Base-by-base conservation (phyloP, 1,139 yeast genomes). In the Blastobotrys arbuscula region DNA sequence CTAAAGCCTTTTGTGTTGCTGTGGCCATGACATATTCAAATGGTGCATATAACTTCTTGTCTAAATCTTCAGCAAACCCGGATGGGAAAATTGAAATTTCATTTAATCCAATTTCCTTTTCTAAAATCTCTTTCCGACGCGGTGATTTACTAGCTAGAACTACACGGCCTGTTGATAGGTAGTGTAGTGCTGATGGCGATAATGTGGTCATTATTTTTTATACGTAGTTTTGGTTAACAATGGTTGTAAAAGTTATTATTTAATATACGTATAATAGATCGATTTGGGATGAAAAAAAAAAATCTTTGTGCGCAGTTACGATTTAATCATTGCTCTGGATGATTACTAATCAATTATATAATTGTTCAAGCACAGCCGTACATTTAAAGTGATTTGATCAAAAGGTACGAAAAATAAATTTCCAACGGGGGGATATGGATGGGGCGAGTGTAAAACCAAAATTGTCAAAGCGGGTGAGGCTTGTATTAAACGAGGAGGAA, bases 141-240 rank as follows among this genome's bases (percentile, higher is more conserved):
- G 95, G 94, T 0, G 97, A 89, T 1, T 85, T 76, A 1, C 96
- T 87, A 1, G 96, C 97, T 13, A 92, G 71, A 2, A 88, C 70
- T 21, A 88, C 70, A 34, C 69, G 48, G n/a, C 55, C 55, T 2
- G 40, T 13, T 3, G 45, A 19, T 35, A 48, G 44, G 30, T 18
- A 19, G n/a, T 23, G 7, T 13, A 35, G 21, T 10, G 48, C 39
- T 15, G 40, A 18, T 18, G 40, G 38, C 9, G 39, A 30, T n/a
- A 44, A 30, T 9, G 38, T 16, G 26, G 45, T 31, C 47, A 44
- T 44, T 18, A 5, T 34, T 2, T 20, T 36, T 35, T 16, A n/a
- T n/a, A n/a, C n/a, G n/a, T 43, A 36, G 12, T 37, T 13, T 36
- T 34, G 34, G 20, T n/a, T 39, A 30, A 12, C 16, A 18, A 20